Percentiles rank a stretch among this genome's conserved stretches.
These are phyloP conservation scores for Suillus paluster DNA, from an alignment of 768 basidiomycete species.

Conservation along the genomic window DNA sequence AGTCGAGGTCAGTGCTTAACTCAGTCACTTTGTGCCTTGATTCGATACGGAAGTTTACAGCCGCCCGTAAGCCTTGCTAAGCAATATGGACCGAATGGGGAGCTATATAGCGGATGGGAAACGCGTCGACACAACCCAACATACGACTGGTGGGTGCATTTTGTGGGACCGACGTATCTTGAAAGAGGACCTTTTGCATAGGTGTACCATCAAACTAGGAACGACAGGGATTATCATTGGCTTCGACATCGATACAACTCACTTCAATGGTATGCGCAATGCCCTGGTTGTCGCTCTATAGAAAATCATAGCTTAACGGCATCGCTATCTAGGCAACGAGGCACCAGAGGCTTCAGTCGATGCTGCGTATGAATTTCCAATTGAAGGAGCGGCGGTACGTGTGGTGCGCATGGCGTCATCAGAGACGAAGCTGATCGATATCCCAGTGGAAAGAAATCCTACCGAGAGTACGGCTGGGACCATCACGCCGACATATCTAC, in stretches of 20 bases:
- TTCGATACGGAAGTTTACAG: constrained; percentile 42
- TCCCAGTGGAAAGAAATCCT: constrained; percentile 81
- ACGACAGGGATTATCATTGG: constrained; percentile 73
- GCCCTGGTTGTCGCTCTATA: constrained; percentile 15
- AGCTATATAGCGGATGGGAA: constrained; percentile 96
- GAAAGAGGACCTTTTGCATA: constrained; percentile 30
- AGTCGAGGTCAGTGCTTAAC: constrained; percentile 61
- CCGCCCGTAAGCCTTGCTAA: constrained; percentile 88
- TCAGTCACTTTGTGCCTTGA: constrained; percentile 1
- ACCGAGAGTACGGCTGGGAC: constrained; percentile 76
- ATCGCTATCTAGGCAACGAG: constrained; percentile 66
- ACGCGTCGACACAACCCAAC: constrained; percentile 84
- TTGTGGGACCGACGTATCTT: neutral
- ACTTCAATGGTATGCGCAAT: constrained; percentile 92
- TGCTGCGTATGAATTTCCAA: constrained; percentile 50
- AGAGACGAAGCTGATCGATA: constrained; percentile 2
- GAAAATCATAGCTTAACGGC: neutral
- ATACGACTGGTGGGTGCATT: constrained; percentile 75
- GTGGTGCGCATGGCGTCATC: neutral
- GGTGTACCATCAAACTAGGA: constrained; percentile 91
- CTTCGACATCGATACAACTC: constrained; percentile 92
- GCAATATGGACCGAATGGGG: constrained; percentile 97
- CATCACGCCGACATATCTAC: constrained; percentile 90
- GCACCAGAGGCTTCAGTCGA: constrained; percentile 86
- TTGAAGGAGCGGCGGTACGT: constrained; percentile 59